Evolutionary conservation across 2,329 filamentous ascomycete species (phyloP).

Genomic region (Hypoxylon sp.): DNA sequence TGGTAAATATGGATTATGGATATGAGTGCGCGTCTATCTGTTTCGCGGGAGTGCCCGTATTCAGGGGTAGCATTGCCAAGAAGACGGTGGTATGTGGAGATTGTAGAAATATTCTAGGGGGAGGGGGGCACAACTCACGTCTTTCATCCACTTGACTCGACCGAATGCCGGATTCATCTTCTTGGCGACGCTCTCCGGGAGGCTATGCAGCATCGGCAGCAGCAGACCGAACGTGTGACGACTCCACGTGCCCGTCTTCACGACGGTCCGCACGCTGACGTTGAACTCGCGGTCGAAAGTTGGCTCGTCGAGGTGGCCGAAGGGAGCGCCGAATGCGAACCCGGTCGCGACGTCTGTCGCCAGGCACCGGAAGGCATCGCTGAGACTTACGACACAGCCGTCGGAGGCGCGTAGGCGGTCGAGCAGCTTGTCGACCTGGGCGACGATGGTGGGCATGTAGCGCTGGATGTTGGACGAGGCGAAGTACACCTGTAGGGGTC

Average conservation of each 20-base stretch:
- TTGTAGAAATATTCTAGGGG: neutral
- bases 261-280: slow-evolving; percentile 38
- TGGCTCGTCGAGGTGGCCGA: slow-evolving; percentile 44
- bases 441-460: slow-evolving; percentile 42
- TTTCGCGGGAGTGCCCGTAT: no score
- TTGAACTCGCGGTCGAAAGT: slow-evolving; percentile 46
- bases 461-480: slow-evolving; percentile 44
- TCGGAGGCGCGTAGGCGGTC: slow-evolving; percentile 28
- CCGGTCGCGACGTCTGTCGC: slow-evolving; percentile 45
- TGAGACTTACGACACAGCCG: slow-evolving; percentile 34
- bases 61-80: neutral
- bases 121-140: slow-evolving; percentile 31
- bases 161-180: slow-evolving; percentile 44
- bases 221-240: slow-evolving; percentile 39
- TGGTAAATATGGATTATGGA: no score
- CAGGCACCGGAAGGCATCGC: slow-evolving; percentile 44
- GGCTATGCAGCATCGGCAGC: slow-evolving; percentile 39
- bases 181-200: slow-evolving; percentile 40
- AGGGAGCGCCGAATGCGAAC: slow-evolving; percentile 42
- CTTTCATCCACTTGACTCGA: slow-evolving; percentile 45
- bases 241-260: slow-evolving; percentile 40
- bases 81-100: neutral
- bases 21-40: neutral
- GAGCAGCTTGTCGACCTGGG: slow-evolving; percentile 41
- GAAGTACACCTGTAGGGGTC: slow-evolving; percentile 42